Evolutionary conservation across 2,329 filamentous ascomycete species (phyloP).

Genomic region (Aureobasidium sp.): DNA sequence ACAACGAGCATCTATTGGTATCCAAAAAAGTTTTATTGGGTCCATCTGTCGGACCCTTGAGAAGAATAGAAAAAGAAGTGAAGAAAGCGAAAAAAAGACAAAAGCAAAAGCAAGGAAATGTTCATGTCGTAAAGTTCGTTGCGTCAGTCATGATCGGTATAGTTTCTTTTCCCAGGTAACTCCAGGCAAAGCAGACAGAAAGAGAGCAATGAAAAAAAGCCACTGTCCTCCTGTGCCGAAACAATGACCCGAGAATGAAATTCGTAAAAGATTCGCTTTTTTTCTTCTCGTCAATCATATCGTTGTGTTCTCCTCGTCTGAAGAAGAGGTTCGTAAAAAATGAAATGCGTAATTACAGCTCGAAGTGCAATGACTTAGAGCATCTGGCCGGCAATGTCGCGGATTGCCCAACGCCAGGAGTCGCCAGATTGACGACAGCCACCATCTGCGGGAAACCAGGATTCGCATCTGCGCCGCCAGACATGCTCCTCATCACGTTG

Average conservation of each 20-base stretch:
- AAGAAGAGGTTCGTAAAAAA: conserved; percentile 11
- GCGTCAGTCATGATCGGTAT: conserved; percentile 4
- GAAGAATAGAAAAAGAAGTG: conserved; percentile 11
- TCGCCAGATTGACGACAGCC: conserved; percentile 48
- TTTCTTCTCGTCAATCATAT: conserved; percentile 13
- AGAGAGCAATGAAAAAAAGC: neutral
- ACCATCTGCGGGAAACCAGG: conserved; percentile 63
- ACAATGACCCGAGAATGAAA: conserved; percentile 6
- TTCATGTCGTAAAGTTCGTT: conserved; percentile 9
- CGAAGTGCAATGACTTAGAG: neutral
- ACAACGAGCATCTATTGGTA: conserved; percentile 7
- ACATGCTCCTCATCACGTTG: conserved; percentile 87
- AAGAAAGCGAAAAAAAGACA: neutral
- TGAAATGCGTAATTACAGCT: conserved; percentile 4
- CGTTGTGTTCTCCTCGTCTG: neutral
- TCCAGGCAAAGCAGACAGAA: conserved; percentile 1
- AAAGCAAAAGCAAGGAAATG: neutral
- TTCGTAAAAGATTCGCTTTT: conserved; percentile 15
- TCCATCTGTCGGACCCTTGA: neutral
- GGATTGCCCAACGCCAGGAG: conserved; percentile 70
- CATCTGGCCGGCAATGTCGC: conserved; percentile 28
- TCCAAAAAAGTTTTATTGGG: neutral
- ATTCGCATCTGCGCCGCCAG: conserved; percentile 82
- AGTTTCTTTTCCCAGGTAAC: neutral
- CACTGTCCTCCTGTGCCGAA: neutral